Evolutionary conservation across 768 basidiomycete genomes (phyloP), one percentile per base, ranked within the genome.

Genomic region (Boletus rubroflammeus): DNA sequence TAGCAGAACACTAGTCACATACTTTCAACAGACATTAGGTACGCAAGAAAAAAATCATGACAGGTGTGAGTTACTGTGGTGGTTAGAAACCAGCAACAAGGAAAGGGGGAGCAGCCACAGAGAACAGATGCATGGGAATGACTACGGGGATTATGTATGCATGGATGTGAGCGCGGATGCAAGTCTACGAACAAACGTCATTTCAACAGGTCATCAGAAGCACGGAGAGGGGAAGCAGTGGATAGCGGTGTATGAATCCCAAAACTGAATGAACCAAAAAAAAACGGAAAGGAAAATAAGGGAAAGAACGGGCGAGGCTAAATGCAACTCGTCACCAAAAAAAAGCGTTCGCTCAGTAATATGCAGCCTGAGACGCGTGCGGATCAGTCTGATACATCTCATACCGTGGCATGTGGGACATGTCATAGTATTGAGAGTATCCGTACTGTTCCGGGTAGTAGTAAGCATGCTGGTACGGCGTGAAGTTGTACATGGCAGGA

Each of bases 391-490:
- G 74, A 71, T 86, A 87, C 78, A 81, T 76, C 59, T 86, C 86
- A 71, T 87, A 88, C 62, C 80, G 81, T 67, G 81, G 78, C 58
- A 75, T 69, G 60, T 84, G 84, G 41, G 83, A 76, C 79, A 82
- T 77, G 69, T 87, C 87, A 75, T 86, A 73, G 72, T 86, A 88
- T 40, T 76, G 79, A 55, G 80, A 73, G 67, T 88, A 89, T 62
- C 73, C 76, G 48, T 88, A 88, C 56, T 79, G 76, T 47, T 86
- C 84, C 23, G 85, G 84, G 68, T 85, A 87, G 69, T 86, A 90
- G 73, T 88, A 88, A 38, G 76, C 78, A 35, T 79, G 80, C 28
- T 54, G 70, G 40, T 88, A 87, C n/a, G 78, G 67, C 23, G 79
- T 64, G 51, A 87, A 88, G 44, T 71, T 70, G 73, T 83, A 78